Evolutionary conservation across 2,329 filamentous ascomycete species (phyloP).

Genomic region (Domatiomyces catenatus): DNA sequence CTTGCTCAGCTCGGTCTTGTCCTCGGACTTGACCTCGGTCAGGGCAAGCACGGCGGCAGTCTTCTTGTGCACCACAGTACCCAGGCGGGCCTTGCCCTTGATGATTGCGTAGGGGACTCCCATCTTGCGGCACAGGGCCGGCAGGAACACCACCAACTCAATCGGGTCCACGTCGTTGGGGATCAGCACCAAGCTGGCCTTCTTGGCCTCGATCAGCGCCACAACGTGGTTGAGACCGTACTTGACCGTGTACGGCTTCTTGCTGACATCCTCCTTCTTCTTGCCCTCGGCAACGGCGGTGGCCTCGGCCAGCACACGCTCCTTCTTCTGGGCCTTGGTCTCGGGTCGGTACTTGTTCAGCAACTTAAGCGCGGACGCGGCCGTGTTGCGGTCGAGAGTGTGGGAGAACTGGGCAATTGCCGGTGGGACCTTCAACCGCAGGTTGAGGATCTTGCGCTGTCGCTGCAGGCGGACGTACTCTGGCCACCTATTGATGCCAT

Average conservation of each 20-base stretch:
- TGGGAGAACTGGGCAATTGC: constrained; percentile 95
- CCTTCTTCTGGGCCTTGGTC: constrained; percentile 99
- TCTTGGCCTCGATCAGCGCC: constrained; percentile 97
- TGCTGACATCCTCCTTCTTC: constrained; percentile 99
- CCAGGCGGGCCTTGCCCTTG: constrained; percentile 99
- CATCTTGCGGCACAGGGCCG: constrained; percentile 99
- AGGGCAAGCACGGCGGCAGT: constrained; percentile 90
- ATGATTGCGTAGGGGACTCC: constrained; percentile 97
- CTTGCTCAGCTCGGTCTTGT: constrained; percentile 97
- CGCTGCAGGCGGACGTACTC: constrained; percentile 98
- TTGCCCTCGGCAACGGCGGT: constrained; percentile 96
- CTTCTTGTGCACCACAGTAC: constrained; percentile 99
- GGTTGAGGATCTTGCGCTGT: constrained; percentile 87
- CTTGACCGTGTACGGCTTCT: constrained; percentile 99
- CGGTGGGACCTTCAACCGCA: constrained; percentile 96
- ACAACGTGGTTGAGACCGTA: constrained; percentile 99
- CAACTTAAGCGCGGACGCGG: constrained; percentile 94
- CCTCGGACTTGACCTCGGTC: constrained; percentile 93
- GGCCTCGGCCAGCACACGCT: constrained; percentile 94
- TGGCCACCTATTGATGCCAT: constrained; percentile 50
- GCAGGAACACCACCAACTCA: constrained; percentile 97
- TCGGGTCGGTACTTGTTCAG: constrained; percentile 99
- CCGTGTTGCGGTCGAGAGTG: constrained; percentile 91
- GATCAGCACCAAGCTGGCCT: constrained; percentile 94
- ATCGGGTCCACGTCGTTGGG: constrained; percentile 99